Conservation (phyloP, 2,329 filamentous ascomycete genomes). For the Atkinsonella texensis region DNA sequence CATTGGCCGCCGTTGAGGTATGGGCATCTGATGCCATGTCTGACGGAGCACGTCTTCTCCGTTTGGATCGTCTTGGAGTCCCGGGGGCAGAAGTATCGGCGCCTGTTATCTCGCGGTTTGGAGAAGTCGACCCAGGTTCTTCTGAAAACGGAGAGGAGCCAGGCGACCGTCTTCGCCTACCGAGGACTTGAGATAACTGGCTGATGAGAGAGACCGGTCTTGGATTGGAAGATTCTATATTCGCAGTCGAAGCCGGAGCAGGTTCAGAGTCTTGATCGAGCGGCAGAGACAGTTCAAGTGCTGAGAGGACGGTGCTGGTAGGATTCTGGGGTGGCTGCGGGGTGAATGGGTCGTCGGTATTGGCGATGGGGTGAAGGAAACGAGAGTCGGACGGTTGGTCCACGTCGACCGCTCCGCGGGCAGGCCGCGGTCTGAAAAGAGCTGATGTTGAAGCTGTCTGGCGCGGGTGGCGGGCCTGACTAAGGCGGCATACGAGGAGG, state of each 20-base stretch:
- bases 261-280: conserved; percentile 13
- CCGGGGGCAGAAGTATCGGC: conserved; percentile 7
- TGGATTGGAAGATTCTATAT: conserved; percentile 28
- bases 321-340: conserved; percentile 39
- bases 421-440: conserved; percentile 21
- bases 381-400: conserved; percentile 24
- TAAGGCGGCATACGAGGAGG: conserved; percentile 9
- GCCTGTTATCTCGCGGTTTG: conserved; percentile 11
- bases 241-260: conserved; percentile 22
- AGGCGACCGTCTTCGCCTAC: conserved; percentile 41
- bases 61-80: conserved; percentile 21
- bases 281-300: conserved; percentile 19
- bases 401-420: conserved; percentile 31
- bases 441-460: conserved; percentile 3
- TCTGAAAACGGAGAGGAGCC: conserved; percentile 26
- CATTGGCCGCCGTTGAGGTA: conserved; percentile 39
- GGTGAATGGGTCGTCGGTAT: conserved; percentile 54
- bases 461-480: neutral
- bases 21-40: conserved; percentile 55
- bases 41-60: conserved; percentile 42
- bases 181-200: conserved; percentile 31
- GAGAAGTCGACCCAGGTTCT: conserved; percentile 13
- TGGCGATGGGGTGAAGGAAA: conserved; percentile 19
- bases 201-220: conserved; percentile 13
- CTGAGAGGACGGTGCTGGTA: conserved; percentile 34